phyloP scores from a whole-genome alignment of 1,284 basidiomycete species.

The Trametes polyzona region DNA sequence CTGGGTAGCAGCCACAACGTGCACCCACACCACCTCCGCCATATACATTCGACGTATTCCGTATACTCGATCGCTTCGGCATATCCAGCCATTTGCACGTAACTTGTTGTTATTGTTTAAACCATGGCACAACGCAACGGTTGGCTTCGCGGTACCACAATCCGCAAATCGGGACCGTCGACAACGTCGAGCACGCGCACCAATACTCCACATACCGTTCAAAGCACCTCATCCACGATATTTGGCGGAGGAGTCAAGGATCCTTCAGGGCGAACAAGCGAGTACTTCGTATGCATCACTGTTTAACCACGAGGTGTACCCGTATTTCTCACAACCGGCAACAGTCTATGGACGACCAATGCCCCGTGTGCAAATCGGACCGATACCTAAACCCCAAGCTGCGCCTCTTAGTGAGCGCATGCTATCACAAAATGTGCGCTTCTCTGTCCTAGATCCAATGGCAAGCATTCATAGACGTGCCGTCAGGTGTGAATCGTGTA shows the following conservation, averaged over 20 bases:
- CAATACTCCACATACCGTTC: constrained; percentile 64
- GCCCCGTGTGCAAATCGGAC: constrained; percentile 97
- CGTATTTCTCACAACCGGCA: background rate
- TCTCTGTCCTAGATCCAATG: background rate
- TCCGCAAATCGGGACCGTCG: constrained; percentile 63
- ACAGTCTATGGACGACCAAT: constrained; percentile 92
- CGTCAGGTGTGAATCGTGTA: constrained; percentile 93
- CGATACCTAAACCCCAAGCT: constrained; percentile 95
- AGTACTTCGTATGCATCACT: constrained; percentile 64
- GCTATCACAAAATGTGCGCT: constrained; percentile 96
- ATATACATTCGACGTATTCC: too few relatives aligned
- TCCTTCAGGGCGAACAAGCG: constrained; percentile 74
- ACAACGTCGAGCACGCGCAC: constrained; percentile 54
- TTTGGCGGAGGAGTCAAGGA: constrained; percentile 84
- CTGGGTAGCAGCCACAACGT: too few relatives aligned
- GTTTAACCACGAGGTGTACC: too few relatives aligned
- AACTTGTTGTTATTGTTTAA: too few relatives aligned
- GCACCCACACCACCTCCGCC: too few relatives aligned
- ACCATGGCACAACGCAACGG: constrained; percentile 28
- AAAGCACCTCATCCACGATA: constrained; percentile 69
- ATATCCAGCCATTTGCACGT: too few relatives aligned
- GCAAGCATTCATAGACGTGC: background rate
- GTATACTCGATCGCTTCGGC: too few relatives aligned
- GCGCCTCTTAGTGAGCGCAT: constrained; percentile 91
- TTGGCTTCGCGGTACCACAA: constrained; percentile 74